These are phyloP conservation scores for Pseudogymnoascus sp. DNA, from an alignment of 2,329 filamentous ascomycete genomes.

Conservation along the genomic window DNA sequence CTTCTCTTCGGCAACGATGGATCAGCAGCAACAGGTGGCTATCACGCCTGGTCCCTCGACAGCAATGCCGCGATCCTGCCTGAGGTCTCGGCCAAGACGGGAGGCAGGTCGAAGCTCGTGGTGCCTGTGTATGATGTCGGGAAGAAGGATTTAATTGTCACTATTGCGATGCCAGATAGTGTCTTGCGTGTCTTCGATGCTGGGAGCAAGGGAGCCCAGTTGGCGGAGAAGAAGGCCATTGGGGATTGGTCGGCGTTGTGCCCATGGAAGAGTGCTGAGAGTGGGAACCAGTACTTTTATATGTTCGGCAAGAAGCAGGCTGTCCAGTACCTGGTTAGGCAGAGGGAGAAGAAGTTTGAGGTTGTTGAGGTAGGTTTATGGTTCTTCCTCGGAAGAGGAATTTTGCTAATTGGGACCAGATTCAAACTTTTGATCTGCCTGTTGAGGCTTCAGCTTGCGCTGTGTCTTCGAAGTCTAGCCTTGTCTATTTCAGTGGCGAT, in stretches of 20 bases:
- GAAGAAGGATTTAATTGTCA: conserved; percentile 10
- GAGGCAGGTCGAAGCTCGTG: conserved; percentile 31
- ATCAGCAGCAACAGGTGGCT: conserved; percentile 36
- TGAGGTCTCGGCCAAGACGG: conserved; percentile 37
- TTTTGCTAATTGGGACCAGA: conserved; percentile 33
- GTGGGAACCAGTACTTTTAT: conserved; percentile 38
- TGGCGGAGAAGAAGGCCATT: conserved; percentile 30
- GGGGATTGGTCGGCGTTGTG: conserved; percentile 44
- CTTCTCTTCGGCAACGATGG: conserved; percentile 41
- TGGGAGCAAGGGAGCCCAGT: conserved; percentile 33
- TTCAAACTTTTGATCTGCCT: conserved; percentile 37
- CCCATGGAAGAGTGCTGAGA: conserved; percentile 34
- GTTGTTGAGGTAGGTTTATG: neutral
- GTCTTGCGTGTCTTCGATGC: conserved; percentile 37
- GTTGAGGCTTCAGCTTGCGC: conserved; percentile 40
- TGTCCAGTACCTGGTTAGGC: conserved; percentile 34
- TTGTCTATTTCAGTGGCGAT: conserved; percentile 36
- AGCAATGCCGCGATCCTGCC: conserved; percentile 23
- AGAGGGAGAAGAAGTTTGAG: conserved; percentile 15
- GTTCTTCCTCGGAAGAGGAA: neutral
- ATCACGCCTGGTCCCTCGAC: conserved; percentile 33
- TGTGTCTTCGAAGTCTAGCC: conserved; percentile 30
- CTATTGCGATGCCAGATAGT: conserved; percentile 32
- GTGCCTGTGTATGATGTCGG: neutral
- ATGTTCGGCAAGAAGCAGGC: conserved; percentile 38